These are phyloP conservation scores for Cladosporium sp. DNA, from an alignment of 2,329 filamentous ascomycete species.

Conservation along the genomic window DNA sequence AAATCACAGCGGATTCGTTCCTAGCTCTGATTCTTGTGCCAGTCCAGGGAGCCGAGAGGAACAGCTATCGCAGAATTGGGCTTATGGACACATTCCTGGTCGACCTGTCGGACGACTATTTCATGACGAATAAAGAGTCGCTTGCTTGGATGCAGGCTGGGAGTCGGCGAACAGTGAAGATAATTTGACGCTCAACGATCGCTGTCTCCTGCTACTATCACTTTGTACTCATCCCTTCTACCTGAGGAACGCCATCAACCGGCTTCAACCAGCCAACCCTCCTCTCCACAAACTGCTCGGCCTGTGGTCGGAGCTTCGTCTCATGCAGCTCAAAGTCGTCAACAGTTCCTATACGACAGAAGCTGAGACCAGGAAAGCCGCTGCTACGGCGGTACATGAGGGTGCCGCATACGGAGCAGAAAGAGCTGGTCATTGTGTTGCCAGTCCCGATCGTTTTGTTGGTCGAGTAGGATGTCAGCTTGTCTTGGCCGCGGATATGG, in stretches of 20 bases:
- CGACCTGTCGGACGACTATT: no score
- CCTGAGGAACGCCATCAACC: slow-evolving; percentile 33
- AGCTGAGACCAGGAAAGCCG: slow-evolving; percentile 42
- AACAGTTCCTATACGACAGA: slow-evolving; percentile 57
- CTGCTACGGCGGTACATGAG: slow-evolving; percentile 55
- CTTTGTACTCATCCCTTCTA: slow-evolving; percentile 9
- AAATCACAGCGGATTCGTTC: no score
- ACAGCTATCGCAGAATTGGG: no score
- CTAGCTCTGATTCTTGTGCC: no score
- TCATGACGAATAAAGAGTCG: no score
- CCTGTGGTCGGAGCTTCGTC: slow-evolving; percentile 49
- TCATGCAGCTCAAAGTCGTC: slow-evolving; percentile 59
- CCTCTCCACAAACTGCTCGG: slow-evolving; percentile 36
- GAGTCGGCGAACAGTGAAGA: no score
- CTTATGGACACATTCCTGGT: no score
- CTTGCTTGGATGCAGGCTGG: no score
- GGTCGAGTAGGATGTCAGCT: slow-evolving; percentile 46
- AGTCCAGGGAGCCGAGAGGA: no score
- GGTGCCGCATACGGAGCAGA: slow-evolving; percentile 57
- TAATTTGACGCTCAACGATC: no score
- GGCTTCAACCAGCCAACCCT: slow-evolving; percentile 48
- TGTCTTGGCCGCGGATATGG: slow-evolving; percentile 50
- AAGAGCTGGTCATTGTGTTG: slow-evolving; percentile 57
- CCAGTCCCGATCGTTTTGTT: slow-evolving; percentile 44
- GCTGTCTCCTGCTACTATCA: not conserved